phyloP scores from a whole-genome alignment of 192 early-diverging fungal species.

The Backusella tuberculispora region DNA sequence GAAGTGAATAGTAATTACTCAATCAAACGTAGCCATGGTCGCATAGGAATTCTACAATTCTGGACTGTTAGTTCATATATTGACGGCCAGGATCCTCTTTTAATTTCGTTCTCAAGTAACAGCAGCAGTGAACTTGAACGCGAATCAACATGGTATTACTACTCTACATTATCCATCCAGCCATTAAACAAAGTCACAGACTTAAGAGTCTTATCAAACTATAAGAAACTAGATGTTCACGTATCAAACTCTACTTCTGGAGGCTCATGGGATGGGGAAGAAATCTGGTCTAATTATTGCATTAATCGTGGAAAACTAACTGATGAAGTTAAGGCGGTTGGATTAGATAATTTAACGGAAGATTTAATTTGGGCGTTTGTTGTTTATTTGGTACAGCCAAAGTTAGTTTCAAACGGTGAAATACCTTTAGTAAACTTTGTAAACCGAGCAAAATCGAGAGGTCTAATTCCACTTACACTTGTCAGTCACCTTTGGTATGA shows the following conservation, averaged over 20 bases:
- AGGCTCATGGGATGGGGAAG: not conserved
- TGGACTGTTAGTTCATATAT: not conserved
- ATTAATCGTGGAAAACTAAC: not conserved
- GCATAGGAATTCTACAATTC: not conserved
- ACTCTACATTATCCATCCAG: not conserved
- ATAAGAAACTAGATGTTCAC: not conserved
- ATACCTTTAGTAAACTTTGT: not conserved
- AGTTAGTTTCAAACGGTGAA: not conserved
- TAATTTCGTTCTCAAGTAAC: not conserved
- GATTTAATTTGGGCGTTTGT: not conserved
- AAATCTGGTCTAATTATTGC: not conserved
- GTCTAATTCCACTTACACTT: not conserved
- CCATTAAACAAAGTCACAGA: not conserved
- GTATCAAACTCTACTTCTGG: not conserved
- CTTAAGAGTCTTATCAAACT: too few species aligned
- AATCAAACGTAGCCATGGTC: not conserved
- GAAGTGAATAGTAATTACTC: not conserved
- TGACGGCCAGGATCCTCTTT: not conserved
- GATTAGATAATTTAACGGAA: not conserved
- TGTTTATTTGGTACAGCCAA: not conserved
- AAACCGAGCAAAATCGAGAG: not conserved
- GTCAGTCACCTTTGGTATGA: not conserved
- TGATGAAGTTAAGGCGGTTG: not conserved
- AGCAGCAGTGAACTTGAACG: too few species aligned
- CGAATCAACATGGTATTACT: not conserved